Conservation (phyloP, 306 rosid species). For the Hippophae gyantsensis region DNA sequence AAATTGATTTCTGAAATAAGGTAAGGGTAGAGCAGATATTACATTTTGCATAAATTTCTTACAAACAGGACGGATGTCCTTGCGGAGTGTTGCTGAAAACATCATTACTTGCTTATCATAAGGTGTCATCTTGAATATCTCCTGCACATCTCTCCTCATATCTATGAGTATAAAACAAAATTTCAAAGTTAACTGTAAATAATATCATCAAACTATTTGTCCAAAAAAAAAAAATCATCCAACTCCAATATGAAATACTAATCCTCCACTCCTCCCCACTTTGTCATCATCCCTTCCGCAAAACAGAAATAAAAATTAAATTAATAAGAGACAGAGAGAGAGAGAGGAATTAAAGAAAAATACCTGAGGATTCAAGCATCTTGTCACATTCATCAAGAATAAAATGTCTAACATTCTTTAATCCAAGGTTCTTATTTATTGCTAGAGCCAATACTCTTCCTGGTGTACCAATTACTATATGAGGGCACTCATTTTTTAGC, state of each 20-base stretch:
- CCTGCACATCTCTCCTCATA: conserved; percentile 97
- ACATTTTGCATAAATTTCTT: conserved; percentile 99
- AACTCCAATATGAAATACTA: not conserved
- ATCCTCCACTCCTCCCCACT: no score
- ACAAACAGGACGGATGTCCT: conserved; percentile 99
- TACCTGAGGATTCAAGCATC: conserved; percentile 98
- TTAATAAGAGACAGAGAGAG: no score
- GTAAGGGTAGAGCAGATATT: conserved; percentile 30
- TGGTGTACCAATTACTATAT: conserved; percentile 98
- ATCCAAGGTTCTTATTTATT: conserved; percentile 76
- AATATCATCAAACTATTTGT: no score
- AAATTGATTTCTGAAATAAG: conserved; percentile 82
- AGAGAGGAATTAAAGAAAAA: not conserved
- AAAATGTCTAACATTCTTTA: conserved; percentile 92
- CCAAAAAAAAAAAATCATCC: not conserved
- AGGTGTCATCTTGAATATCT: conserved; percentile 97
- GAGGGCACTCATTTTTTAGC: conserved; percentile 90
- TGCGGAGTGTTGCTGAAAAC: conserved; percentile 99
- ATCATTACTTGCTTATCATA: conserved; percentile 99
- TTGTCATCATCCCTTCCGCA: no score
- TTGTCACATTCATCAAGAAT: conserved; percentile 95
- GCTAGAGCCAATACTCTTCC: conserved; percentile 83
- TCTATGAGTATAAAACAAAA: conserved; percentile 35
- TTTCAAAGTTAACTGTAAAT: conserved; percentile 1
- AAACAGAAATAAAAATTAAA: not conserved